These are phyloP conservation scores for Phalaenopsis aphrodite DNA, from an alignment of 106 monocot species.

Conservation along the genomic window DNA sequence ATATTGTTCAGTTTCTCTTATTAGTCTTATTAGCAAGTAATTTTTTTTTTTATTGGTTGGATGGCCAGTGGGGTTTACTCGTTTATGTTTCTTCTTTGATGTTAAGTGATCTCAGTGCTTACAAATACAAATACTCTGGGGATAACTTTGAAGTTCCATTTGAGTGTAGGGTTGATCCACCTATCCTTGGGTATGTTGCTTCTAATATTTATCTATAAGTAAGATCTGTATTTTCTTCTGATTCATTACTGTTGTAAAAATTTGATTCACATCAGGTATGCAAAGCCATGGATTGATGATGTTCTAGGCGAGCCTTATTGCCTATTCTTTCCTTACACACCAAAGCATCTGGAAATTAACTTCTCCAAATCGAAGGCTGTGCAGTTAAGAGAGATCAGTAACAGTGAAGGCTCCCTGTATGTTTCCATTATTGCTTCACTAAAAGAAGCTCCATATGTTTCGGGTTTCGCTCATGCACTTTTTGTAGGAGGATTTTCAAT, in stretches of 20 bases:
- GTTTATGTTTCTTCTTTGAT: slow-evolving; percentile 12
- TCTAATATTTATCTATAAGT: neutral
- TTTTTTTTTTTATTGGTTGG: neutral
- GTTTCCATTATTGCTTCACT: slow-evolving; percentile 41
- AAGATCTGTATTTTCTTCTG: neutral
- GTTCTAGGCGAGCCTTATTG: slow-evolving; percentile 48
- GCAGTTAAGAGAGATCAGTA: slow-evolving; percentile 8
- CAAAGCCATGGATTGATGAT: slow-evolving; percentile 68
- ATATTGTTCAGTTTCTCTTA: no score
- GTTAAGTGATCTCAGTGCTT: slow-evolving; percentile 33
- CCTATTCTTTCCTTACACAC: slow-evolving; percentile 79
- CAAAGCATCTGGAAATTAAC: slow-evolving; percentile 40
- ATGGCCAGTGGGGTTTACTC: neutral
- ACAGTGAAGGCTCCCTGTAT: slow-evolving; percentile 28
- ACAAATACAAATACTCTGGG: slow-evolving; percentile 18
- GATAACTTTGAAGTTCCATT: slow-evolving; percentile 29
- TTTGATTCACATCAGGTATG: slow-evolving; percentile 43
- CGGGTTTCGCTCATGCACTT: slow-evolving; percentile 48
- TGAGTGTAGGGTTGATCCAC: slow-evolving; percentile 74
- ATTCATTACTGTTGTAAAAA: neutral
- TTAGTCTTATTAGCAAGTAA: neutral
- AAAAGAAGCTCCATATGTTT: slow-evolving; percentile 47
- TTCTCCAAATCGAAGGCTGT: slow-evolving; percentile 31
- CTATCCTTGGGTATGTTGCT: slow-evolving; percentile 69
- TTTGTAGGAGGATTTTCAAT: slow-evolving; percentile 81